phyloP scores from a whole-genome alignment of 2,329 filamentous ascomycete species.

The Chaetomiaceae sp. region DNA sequence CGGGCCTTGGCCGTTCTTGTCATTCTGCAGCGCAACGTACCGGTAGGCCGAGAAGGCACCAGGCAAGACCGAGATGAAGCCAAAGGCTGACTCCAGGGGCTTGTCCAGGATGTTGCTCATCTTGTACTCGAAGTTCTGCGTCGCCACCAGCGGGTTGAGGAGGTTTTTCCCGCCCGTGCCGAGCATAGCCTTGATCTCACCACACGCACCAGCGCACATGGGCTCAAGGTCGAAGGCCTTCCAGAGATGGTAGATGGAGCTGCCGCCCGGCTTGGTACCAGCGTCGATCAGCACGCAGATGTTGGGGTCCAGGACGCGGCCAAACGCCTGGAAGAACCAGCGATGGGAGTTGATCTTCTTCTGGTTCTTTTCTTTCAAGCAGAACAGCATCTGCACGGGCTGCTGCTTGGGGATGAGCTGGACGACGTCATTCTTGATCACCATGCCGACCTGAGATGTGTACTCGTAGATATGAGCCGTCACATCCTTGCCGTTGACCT shows the following conservation, averaged over 20 bases:
- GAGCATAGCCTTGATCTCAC: slow-evolving; percentile 98
- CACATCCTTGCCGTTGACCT: slow-evolving; percentile 94
- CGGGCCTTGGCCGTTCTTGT: slow-evolving; percentile 88
- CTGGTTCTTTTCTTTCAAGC: slow-evolving; percentile 98
- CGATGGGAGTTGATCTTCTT: slow-evolving; percentile 99
- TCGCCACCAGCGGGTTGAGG: slow-evolving; percentile 87
- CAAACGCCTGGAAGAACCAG: slow-evolving; percentile 99
- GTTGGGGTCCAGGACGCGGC: slow-evolving; percentile 85
- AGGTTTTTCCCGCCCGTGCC: slow-evolving; percentile 78
- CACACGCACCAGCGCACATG: slow-evolving; percentile 95
- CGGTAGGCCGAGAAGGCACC: slow-evolving; percentile 98
- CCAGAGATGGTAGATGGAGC: slow-evolving; percentile 97
- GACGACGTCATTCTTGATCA: slow-evolving; percentile 87
- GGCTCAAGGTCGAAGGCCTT: slow-evolving; percentile 97
- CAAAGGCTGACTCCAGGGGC: slow-evolving; percentile 92
- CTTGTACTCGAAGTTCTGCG: slow-evolving; percentile 99
- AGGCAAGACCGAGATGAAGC: slow-evolving; percentile 93
- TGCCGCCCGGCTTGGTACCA: slow-evolving; percentile 87
- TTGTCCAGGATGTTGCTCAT: slow-evolving; percentile 99
- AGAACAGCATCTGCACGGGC: slow-evolving; percentile 95
- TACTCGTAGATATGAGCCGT: slow-evolving; percentile 98
- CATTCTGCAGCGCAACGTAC: slow-evolving; percentile 90
- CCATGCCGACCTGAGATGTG: slow-evolving; percentile 78
- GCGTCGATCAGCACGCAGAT: slow-evolving; percentile 96
- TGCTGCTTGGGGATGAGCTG: slow-evolving; percentile 78